Evolutionary conservation across 345 rosid genomes (phyloP).

Genomic region (Bretschneidera sinensis): DNA sequence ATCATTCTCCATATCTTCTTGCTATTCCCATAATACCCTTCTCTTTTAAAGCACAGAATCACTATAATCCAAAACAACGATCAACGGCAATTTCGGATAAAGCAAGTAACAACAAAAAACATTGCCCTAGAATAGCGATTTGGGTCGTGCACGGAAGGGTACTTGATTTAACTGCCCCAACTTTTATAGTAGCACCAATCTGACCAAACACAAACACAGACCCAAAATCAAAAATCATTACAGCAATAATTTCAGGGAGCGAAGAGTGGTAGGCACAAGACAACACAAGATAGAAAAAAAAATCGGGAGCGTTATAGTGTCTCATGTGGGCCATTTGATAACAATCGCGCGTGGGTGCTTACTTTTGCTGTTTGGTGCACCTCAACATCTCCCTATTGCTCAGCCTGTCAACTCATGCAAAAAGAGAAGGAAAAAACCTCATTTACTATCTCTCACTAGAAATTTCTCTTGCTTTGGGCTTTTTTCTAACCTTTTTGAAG

Average conservation of each 20-base stretch:
- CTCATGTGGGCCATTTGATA: conserved; percentile 19
- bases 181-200: conserved; percentile 6
- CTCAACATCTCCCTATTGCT: conserved; percentile 20
- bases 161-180: conserved; percentile 30
- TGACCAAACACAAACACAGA: background rate
- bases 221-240: background rate
- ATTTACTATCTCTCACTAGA: background rate
- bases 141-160: conserved; percentile 35
- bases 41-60: background rate
- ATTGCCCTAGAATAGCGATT: conserved; percentile 24
- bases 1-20: conserved; percentile 6
- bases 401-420: conserved; percentile 27
- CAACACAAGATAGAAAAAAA: background rate
- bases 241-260: conserved; percentile 3
- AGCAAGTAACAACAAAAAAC: conserved; percentile 4
- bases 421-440: background rate
- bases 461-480: background rate
- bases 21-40: conserved; percentile 14
- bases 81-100: conserved; percentile 11
- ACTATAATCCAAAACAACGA: background rate
- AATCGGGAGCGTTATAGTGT: conserved; percentile 18
- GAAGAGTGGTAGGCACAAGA: background rate
- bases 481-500: conserved; percentile 4
- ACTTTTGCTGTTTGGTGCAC: no score
- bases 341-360: conserved; percentile 23